Base-by-base conservation (phyloP, 495 filamentous ascomycete species). In the Schizothecium vesticola region DNA sequence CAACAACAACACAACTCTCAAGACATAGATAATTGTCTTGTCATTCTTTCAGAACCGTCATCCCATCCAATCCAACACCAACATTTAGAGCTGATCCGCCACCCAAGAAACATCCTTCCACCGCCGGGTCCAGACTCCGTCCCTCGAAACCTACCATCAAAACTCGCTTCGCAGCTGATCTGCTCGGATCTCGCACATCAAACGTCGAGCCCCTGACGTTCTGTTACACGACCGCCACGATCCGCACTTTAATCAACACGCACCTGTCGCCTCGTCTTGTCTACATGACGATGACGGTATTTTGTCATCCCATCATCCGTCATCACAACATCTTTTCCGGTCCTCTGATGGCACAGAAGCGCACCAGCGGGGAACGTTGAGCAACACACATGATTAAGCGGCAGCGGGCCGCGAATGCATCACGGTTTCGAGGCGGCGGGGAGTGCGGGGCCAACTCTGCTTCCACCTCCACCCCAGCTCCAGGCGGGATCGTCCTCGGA, bases 161-260 rank as follows among this genome's bases (percentile, higher is more conserved):
- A 59, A 21, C 26, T n/a, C 23, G 25, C 25, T 13, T 58, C 12
- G 25, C n/a, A 13, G 64, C 56, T 25, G 64, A 65, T 65, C 64
- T 24, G 24, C 64, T 59, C 64, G 55, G 64, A 58, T 59, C 25
- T 26, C 55, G 56, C 56, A 59, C 28, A 66, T 36, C 64, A 43
- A 58, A 66, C 56, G 43, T n/a, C 43, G 16, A 51, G 43, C 43
- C 43, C 43, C 19, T 51, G 43, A n/a, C 43, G 16, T 19, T n/a
- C 2, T 51, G 43, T 51, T 51, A 51, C 43, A 51, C 43, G 43
- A 51, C 43, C 19, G 43, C 43, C 43, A 51, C 43, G 43, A n/a
- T 51, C 16, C 43, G 43, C 19, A 51, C 43, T 51, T n/a, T 51
- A 51, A 51, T 51, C 43, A 51, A 51, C 16, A 51, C 43, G 16